These are phyloP conservation scores for Caloboletus firmus DNA, from an alignment of 1,284 basidiomycete genomes.

Conservation along the genomic window DNA sequence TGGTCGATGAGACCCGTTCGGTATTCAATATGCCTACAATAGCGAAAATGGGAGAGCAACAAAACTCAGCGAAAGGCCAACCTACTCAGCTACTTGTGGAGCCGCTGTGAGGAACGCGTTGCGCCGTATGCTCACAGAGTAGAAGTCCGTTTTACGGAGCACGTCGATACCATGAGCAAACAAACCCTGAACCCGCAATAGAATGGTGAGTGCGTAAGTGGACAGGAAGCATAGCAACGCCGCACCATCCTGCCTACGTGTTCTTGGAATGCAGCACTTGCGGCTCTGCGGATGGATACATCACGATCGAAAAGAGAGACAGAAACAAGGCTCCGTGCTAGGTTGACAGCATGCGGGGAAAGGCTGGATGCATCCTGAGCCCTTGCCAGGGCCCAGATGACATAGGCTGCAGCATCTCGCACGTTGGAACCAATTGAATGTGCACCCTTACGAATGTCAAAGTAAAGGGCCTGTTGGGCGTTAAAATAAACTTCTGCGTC, in stretches of 20 bases:
- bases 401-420: conserved; percentile 92
- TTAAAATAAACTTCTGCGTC: conserved; percentile 11
- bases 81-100: conserved; percentile 82
- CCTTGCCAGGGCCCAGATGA: conserved; percentile 91
- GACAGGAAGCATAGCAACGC: conserved; percentile 13
- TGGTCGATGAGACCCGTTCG: conserved; percentile 71
- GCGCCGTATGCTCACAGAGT: conserved; percentile 83
- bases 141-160: conserved; percentile 91
- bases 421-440: conserved; percentile 95
- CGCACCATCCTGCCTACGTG: conserved; percentile 90
- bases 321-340: conserved; percentile 73
- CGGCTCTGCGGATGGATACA: conserved; percentile 92
- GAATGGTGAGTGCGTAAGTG: conserved; percentile 12
- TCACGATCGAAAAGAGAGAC: conserved; percentile 92
- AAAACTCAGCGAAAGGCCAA: conserved; percentile 18
- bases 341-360: conserved; percentile 57
- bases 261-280: conserved; percentile 98
- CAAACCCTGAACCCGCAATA: conserved; percentile 54
- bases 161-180: conserved; percentile 96
- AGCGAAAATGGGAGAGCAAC: conserved; percentile 5
- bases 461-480: conserved; percentile 75
- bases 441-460: conserved; percentile 88
- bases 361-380: conserved; percentile 65
- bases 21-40: conserved; percentile 67
- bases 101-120: conserved; percentile 85